Evolutionary conservation across 2,329 filamentous ascomycete species (phyloP).

Genomic region (Nothophoma quercina): DNA sequence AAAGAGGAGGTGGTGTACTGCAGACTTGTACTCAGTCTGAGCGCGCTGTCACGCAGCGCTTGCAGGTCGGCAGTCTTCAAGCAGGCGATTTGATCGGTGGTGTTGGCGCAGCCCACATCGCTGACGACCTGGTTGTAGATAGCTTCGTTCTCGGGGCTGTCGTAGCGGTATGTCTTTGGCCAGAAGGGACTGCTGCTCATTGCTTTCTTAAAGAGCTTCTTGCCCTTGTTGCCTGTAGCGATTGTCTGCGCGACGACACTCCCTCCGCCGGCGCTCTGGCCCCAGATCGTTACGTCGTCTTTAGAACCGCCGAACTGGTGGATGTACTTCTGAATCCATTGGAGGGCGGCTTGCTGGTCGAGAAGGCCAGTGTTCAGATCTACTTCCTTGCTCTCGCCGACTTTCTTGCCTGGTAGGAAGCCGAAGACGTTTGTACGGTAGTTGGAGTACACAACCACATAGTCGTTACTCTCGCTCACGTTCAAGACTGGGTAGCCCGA

Average conservation of each 20-base stretch:
- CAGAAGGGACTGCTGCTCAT: constrained; percentile 64
- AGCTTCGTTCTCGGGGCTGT: constrained; percentile 59
- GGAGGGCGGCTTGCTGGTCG: constrained; percentile 61
- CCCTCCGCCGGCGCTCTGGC: constrained; percentile 64
- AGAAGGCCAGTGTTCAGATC: constrained; percentile 62
- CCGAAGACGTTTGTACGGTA: constrained; percentile 67
- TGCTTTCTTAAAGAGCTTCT: constrained; percentile 59
- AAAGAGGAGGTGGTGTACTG: constrained; percentile 65
- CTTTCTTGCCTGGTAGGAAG: constrained; percentile 59
- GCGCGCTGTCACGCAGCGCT: constrained; percentile 60
- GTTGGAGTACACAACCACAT: constrained; percentile 61
- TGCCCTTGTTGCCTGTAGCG: constrained; percentile 54
- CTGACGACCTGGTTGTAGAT: constrained; percentile 58
- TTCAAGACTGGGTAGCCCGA: constrained; percentile 66
- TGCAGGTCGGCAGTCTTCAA: constrained; percentile 64
- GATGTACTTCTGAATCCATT: constrained; percentile 64
- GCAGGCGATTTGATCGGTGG: constrained; percentile 58
- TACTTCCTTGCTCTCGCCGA: constrained; percentile 53
- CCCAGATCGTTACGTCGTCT: constrained; percentile 61
- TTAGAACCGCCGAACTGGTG: constrained; percentile 62
- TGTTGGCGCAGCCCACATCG: constrained; percentile 56
- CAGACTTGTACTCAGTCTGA: constrained; percentile 58
- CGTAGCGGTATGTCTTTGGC: constrained; percentile 65
- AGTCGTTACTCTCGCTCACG: constrained; percentile 59
- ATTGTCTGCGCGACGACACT: constrained; percentile 62